phyloP scores from a whole-genome alignment of 192 early-diverging fungal genomes.

The Entomortierella parvispora region DNA sequence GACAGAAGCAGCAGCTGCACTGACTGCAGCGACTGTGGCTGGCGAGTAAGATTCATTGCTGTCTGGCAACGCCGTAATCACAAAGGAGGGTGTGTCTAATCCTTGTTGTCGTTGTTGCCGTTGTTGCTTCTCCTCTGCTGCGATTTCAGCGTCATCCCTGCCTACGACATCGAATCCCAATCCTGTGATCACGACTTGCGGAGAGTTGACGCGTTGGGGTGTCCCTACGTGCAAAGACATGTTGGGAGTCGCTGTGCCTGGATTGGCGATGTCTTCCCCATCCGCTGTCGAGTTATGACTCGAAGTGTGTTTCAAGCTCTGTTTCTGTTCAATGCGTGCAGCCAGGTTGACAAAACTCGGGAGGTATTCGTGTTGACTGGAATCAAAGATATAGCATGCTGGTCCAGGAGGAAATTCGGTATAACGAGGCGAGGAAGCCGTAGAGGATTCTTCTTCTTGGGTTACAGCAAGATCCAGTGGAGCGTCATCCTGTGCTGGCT shows the following conservation, averaged over 20 bases:
- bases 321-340: slow-evolving; percentile 19
- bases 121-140: neutral
- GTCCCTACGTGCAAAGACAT: neutral
- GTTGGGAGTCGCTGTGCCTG: neutral
- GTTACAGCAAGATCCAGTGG: neutral
- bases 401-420: slow-evolving; percentile 13
- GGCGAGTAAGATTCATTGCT: no score
- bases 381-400: slow-evolving; percentile 32
- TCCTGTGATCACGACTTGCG: neutral
- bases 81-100: no score
- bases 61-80: no score
- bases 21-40: no score
- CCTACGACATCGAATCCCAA: slow-evolving; percentile 2
- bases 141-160: slow-evolving; percentile 4
- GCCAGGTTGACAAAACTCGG: slow-evolving; percentile 37
- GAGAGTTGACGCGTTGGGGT: neutral
- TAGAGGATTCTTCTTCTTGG: neutral
- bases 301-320: neutral
- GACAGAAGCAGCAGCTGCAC: no score
- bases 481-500: neutral
- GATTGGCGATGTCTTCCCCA: neutral
- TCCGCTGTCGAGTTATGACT: neutral
- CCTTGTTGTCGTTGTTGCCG: slow-evolving; percentile 5
- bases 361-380: slow-evolving; percentile 24
- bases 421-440: slow-evolving; percentile 6